Evolutionary conservation across 2,329 filamentous ascomycete species (phyloP).

Genomic region (Orbilia oligospora): DNA sequence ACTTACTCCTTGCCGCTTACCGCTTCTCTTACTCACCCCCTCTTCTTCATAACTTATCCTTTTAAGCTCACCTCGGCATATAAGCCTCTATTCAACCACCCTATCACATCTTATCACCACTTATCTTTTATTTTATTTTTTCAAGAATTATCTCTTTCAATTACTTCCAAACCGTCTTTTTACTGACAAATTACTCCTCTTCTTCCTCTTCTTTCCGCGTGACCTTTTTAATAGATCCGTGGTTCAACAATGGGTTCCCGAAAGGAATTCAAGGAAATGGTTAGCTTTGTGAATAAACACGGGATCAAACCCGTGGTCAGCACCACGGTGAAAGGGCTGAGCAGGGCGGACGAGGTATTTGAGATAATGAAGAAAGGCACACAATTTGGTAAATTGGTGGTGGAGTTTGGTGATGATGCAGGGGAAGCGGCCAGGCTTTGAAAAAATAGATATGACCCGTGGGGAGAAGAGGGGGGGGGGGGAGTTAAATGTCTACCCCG

Average conservation of each 20-base stretch:
- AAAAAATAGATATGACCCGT: background rate
- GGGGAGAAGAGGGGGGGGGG: too few species aligned
- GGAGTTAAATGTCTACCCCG: background rate
- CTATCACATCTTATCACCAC: slow-evolving; percentile 17
- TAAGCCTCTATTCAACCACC: slow-evolving; percentile 15
- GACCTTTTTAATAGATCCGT: slow-evolving; percentile 69
- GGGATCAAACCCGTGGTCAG: slow-evolving; percentile 84
- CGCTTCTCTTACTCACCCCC: slow-evolving; percentile 24
- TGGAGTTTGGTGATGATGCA: slow-evolving; percentile 31
- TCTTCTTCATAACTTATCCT: slow-evolving; percentile 2
- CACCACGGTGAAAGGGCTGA: slow-evolving; percentile 78
- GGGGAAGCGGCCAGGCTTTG: slow-evolving; percentile 50
- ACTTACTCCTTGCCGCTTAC: slow-evolving; percentile 17
- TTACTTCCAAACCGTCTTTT: slow-evolving; percentile 5
- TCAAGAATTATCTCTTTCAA: background rate
- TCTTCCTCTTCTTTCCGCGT: background rate
- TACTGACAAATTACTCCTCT: slow-evolving; percentile 4
- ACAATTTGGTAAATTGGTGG: slow-evolving; percentile 93
- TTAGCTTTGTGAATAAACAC: slow-evolving; percentile 80
- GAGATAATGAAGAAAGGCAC: slow-evolving; percentile 86
- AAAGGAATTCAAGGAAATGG: slow-evolving; percentile 91
- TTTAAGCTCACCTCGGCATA: slow-evolving; percentile 38
- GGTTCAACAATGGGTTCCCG: slow-evolving; percentile 93
- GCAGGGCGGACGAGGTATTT: slow-evolving; percentile 86
- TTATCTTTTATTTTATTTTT: background rate